These are phyloP conservation scores for Verticillium klebahnii DNA, from an alignment of 2,329 filamentous ascomycete genomes.

Conservation along the genomic window DNA sequence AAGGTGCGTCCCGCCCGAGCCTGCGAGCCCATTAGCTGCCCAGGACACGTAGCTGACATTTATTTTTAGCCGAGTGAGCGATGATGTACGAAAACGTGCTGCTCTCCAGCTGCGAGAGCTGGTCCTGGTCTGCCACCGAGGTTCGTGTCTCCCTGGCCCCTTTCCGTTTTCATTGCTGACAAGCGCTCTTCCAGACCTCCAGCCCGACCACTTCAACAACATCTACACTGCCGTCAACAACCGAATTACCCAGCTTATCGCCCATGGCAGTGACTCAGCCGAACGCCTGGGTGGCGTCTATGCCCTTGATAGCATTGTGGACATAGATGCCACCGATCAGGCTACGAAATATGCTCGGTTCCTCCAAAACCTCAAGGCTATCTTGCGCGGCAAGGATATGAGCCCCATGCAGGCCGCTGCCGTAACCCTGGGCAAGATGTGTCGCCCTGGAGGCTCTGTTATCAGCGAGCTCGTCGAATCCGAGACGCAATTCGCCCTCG, in stretches of 20 bases:
- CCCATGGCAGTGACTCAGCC: constrained; percentile 78
- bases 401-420: constrained; percentile 88
- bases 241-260: constrained; percentile 62
- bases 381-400: constrained; percentile 87
- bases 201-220: constrained; percentile 67
- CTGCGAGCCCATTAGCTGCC: not conserved
- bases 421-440: constrained; percentile 82
- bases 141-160: constrained; percentile 25
- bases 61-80: constrained; percentile 18
- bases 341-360: constrained; percentile 93
- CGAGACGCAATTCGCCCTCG: constrained; percentile 91
- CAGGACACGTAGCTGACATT: not conserved
- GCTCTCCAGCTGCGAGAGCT: constrained; percentile 51
- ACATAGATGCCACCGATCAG: constrained; percentile 92
- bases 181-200: constrained; percentile 55
- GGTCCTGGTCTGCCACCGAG: constrained; percentile 51
- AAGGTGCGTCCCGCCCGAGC: constrained; percentile 32
- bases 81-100: constrained; percentile 48
- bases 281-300: constrained; percentile 90
- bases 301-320: constrained; percentile 86
- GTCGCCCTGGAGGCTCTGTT: constrained; percentile 85
- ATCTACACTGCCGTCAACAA: constrained; percentile 55
- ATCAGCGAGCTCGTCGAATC: constrained; percentile 95
- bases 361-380: constrained; percentile 80
- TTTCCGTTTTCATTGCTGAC: not conserved